Evolutionary conservation across 176 grass and related monocot genomes (phyloP).

Genomic region (Carex parvula): DNA sequence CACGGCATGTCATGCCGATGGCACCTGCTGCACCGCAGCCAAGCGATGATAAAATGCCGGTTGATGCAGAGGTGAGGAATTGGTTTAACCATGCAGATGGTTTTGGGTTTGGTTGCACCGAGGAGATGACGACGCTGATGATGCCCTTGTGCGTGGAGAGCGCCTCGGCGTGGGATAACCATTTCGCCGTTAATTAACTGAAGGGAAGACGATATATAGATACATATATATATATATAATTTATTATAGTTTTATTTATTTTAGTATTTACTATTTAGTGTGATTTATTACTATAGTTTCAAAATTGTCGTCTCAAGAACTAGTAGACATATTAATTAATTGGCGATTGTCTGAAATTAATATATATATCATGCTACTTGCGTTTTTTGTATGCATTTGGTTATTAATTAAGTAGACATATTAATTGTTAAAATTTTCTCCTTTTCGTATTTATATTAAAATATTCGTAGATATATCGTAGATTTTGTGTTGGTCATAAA

Average conservation of each 20-base stretch:
- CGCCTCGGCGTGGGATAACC: slow-evolving; percentile 14
- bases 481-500: neutral
- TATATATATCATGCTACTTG: neutral
- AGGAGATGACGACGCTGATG: slow-evolving; percentile 2
- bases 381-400: neutral
- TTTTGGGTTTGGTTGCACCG: neutral
- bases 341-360: too few species aligned
- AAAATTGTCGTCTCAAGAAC: neutral
- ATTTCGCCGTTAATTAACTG: slow-evolving; percentile 11
- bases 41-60: neutral
- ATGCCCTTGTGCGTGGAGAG: neutral
- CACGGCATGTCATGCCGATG: neutral
- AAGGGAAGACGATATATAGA: neutral
- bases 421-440: neutral
- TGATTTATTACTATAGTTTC: neutral
- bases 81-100: slow-evolving; percentile 10
- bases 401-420: neutral
- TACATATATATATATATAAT: neutral
- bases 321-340: too few species aligned
- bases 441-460: neutral
- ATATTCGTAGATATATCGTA: neutral
- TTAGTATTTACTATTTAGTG: slow-evolving; percentile 5
- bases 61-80: slow-evolving; percentile 12
- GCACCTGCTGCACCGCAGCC: neutral
- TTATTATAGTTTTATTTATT: neutral